phyloP scores from a whole-genome alignment of 2,329 filamentous ascomycete genomes.

The Aspergillus fischeri region DNA sequence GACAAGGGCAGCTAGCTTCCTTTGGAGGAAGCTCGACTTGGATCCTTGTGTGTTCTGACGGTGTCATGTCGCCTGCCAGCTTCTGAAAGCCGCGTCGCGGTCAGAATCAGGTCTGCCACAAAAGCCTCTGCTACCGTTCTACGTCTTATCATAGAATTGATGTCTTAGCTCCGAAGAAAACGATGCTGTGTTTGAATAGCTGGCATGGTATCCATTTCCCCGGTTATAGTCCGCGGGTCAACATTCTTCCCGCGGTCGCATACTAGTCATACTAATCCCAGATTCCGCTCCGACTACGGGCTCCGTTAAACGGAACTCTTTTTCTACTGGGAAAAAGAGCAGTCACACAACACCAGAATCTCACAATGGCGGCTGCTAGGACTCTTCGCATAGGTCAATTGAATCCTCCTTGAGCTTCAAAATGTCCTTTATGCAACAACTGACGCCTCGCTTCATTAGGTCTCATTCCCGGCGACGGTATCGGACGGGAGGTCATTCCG shows the following conservation, averaged over 20 bases:
- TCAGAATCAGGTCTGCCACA: neutral
- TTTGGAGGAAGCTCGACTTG: too few species aligned
- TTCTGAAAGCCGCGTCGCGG: too few species aligned
- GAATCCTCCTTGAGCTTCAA: neutral
- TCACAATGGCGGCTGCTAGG: conserved; percentile 50
- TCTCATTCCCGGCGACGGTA: conserved; percentile 96
- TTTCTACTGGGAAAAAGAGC: neutral
- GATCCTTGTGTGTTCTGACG: too few species aligned
- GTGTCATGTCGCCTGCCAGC: too few species aligned
- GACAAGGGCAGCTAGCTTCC: neutral
- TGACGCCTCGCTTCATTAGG: conserved; percentile 49
- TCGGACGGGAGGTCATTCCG: conserved; percentile 97
- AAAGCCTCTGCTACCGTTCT: neutral
- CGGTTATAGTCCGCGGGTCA: conserved; percentile 11
- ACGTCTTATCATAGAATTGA: neutral
- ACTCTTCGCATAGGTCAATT: conserved; percentile 64
- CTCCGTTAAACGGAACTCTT: conserved; percentile 8
- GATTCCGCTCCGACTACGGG: conserved; percentile 29
- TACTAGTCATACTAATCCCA: conserved; percentile 11
- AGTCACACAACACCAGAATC: conserved; percentile 5
- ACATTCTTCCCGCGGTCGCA: conserved; percentile 7
- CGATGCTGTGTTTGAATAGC: neutral
- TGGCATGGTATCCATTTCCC: neutral
- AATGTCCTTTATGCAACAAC: conserved; percentile 1
- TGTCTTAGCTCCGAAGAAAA: neutral